Conservation (phyloP, 1,139 yeast genomes). For the Sugiyamaella paludigena region DNA sequence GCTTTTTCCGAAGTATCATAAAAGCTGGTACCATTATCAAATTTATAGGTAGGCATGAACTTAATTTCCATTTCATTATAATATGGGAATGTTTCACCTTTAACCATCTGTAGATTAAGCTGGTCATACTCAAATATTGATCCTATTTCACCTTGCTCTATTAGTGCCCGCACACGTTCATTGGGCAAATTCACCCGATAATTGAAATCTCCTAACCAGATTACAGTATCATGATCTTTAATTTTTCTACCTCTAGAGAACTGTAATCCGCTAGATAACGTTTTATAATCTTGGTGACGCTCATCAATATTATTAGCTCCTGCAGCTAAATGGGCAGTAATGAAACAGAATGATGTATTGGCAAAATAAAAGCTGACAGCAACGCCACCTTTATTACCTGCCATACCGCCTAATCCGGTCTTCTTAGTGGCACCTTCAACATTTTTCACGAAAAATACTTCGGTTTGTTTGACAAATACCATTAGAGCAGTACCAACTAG, state of each 20-base stretch:
- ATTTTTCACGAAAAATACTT: conserved; percentile 62
- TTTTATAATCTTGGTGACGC: conserved; percentile 81
- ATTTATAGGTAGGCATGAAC: conserved; percentile 90
- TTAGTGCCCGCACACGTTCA: conserved; percentile 64
- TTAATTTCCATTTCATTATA: conserved; percentile 76
- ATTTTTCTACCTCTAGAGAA: conserved; percentile 70
- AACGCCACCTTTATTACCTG: conserved; percentile 91
- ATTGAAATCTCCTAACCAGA: conserved; percentile 97
- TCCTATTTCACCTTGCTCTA: conserved; percentile 47
- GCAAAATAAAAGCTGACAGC: conserved; percentile 79
- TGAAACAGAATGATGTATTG: conserved; percentile 71
- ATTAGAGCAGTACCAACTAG: conserved; percentile 87
- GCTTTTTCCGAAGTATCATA: conserved; percentile 92
- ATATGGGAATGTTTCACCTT: conserved; percentile 83
- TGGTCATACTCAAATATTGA: conserved; percentile 74
- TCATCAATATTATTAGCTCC: conserved; percentile 83
- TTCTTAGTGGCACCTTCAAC: conserved; percentile 79
- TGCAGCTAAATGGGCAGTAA: conserved; percentile 95
- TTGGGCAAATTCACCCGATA: conserved; percentile 75
- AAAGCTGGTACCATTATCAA: conserved; percentile 77
- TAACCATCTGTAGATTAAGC: conserved; percentile 72
- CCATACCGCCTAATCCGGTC: conserved; percentile 88
- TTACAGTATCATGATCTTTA: conserved; percentile 76
- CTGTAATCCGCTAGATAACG: conserved; percentile 71
- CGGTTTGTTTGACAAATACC: conserved; percentile 63